Conservation (phyloP, 305 asterid species). For the Lippia alba region DNA sequence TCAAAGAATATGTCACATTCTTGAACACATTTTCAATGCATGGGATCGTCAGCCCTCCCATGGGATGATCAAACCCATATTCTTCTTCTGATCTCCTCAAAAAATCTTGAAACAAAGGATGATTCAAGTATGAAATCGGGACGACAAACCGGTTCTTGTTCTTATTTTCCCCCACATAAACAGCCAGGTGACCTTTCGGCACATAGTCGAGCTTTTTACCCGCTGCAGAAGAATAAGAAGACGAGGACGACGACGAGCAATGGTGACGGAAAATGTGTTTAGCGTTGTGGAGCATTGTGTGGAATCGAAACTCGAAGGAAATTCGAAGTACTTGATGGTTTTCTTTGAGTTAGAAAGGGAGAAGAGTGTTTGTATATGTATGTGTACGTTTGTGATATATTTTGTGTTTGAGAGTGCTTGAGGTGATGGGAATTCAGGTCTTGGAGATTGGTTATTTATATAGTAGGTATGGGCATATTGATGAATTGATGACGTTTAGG, state of each 20-base stretch:
- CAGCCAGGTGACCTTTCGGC: slow-evolving; percentile 58
- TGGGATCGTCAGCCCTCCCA: slow-evolving; percentile 63
- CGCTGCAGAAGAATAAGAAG: slow-evolving; percentile 13
- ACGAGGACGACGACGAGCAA: slow-evolving; percentile 7
- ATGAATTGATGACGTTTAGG: too few relatives aligned
- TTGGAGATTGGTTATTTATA: slow-evolving; percentile 25
- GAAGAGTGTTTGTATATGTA: neutral
- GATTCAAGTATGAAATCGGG: slow-evolving; percentile 54
- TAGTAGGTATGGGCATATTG: neutral
- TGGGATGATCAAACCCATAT: slow-evolving; percentile 54
- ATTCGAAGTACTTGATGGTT: neutral
- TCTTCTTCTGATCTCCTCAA: slow-evolving; percentile 51
- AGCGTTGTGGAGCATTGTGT: slow-evolving; percentile 30
- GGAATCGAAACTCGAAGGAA: slow-evolving; percentile 31
- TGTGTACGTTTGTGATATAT: neutral
- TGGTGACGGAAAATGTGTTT: slow-evolving; percentile 34
- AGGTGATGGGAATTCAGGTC: slow-evolving; percentile 8
- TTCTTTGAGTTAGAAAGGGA: neutral
- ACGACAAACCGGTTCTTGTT: slow-evolving; percentile 46
- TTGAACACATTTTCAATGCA: slow-evolving; percentile 51
- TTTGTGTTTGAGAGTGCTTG: slow-evolving; percentile 7
- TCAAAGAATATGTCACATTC: slow-evolving; percentile 39
- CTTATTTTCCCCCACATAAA: slow-evolving; percentile 52
- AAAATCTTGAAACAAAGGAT: slow-evolving; percentile 53
- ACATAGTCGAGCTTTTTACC: slow-evolving; percentile 20